Evolutionary conservation across 495 filamentous ascomycete genomes (phyloP), one percentile per base, ranked within the genome.

Genomic region (Pseudomonodictys pantanalensis): DNA sequence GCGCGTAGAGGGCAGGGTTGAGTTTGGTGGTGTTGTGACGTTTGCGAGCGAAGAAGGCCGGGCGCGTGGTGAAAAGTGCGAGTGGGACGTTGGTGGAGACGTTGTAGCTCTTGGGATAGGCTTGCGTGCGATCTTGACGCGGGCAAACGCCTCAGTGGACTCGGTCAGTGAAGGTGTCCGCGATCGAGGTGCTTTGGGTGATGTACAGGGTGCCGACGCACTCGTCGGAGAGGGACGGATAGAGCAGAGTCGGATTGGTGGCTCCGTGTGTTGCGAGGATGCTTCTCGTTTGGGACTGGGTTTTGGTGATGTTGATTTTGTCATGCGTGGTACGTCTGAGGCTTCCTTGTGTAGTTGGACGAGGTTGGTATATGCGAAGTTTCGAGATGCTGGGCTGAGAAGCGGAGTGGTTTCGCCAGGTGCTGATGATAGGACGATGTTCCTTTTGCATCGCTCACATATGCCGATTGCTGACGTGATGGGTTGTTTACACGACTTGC

Each of bases 381-480:
- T 54, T 20, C 61, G 61, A 32, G 33, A 30, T 8, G 49, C 32
- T 1, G 54, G 47, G 26, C 48, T 54, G 29, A 64, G 54, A 12
- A 50, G 54, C 1, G 61, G 54, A 10, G 61, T 58, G 11, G 48
- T 15, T 49, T 58, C 41, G 1, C 61, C 55, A 1, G 42, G 48
- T 51, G 29, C 12, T 15, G 41, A 43, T 9, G 56, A 18, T 3
- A 60, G 2, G 23, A 52, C 22, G 45, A 60, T 65, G 12, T 30
- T 60, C 45, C 33, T 65, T 24, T 46, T 61, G 46, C 62, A 65
- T 29, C 51, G 45, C 39, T 65, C 56, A 33, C 62, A 65, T 22
- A 65, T 41, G 1, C 51, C 57, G 1, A 50, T 52, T 18, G 51
- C 25, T 2, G 57, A 52, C 5, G 15, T 51, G 25, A 60, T 60